Evolutionary conservation across 2,329 filamentous ascomycete genomes (phyloP), one percentile per base, ranked within the genome.

Genomic region (Fusarium sp.): DNA sequence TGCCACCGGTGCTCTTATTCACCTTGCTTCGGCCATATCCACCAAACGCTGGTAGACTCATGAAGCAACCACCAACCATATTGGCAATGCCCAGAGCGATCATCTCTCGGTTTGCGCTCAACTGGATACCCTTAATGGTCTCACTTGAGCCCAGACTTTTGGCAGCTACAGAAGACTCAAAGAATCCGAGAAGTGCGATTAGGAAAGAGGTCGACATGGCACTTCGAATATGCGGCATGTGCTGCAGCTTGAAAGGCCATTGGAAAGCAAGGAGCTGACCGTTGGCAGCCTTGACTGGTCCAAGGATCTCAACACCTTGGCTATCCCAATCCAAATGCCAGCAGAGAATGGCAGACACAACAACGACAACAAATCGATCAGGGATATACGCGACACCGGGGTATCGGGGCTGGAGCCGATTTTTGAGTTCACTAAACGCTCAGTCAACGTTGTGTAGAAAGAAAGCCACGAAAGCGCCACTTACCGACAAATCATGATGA

Each of bases 21-120:
- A 99, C 92, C 80, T 98, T 98, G 81, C 94, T 98, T 78, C 96
- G 87, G 12, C 95, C 96, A 77, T 99, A 99, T 11, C 96, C 96
- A 20, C 96, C 96, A 84, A 99, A 99, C 0, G 94, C 93, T 9
- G 96, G 96, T 24, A 99, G 85, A 22, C 93, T 91, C 90, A 95
- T 94, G 81, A 98, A 98, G 76, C 94, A 92, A 3, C 94, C 92
- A 11, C 95, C 95, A 6, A 97, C 83, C n/a, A 98, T 83, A 80
- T 99, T 99, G 15, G 95, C 94, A 9, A 93, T 87, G 2, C 96
- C 96, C 1, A 99, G 85, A 0, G 96, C 95, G 53, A 98, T 93
- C 71, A 99, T 89, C 79, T 99, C 96, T 50, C 96, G 88, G 78
- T 99, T 99, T 2, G 96, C 89, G 77, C 94, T 97, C 44, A 98